Percentiles rank a stretch among this genome's conserved stretches.
These are phyloP conservation scores for Anisogramma anomala DNA, from an alignment of 2,329 filamentous ascomycete species.

Conservation along the genomic window DNA sequence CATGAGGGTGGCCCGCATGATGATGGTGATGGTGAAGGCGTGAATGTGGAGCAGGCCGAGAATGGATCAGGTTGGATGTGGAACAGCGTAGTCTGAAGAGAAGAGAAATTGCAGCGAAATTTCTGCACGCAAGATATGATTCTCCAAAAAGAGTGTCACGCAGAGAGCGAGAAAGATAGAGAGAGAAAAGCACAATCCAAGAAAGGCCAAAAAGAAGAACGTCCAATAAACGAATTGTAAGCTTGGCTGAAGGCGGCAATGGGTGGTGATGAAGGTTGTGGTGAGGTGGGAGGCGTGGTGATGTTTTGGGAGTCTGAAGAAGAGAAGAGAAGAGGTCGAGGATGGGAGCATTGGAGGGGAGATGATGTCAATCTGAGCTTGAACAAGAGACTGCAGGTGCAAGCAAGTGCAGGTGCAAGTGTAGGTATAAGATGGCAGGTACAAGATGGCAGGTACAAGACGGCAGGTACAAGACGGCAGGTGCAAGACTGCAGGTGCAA, in stretches of 20 bases:
- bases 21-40: too few relatives aligned
- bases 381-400: neutral
- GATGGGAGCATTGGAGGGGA: neutral
- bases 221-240: conserved; percentile 16
- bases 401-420: neutral
- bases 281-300: neutral
- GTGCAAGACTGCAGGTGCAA: too few relatives aligned
- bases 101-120: conserved; percentile 14
- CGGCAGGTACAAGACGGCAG: too few relatives aligned
- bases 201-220: conserved; percentile 14
- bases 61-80: too few relatives aligned
- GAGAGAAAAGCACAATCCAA: conserved; percentile 13
- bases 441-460: too few relatives aligned
- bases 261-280: conserved; percentile 4
- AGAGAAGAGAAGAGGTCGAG: neutral
- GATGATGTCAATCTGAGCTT: neutral
- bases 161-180: conserved; percentile 1
- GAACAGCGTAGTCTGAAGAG: neutral
- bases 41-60: neutral
- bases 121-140: conserved; percentile 13
- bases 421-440: too few relatives aligned
- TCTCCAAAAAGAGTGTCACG: conserved; percentile 14
- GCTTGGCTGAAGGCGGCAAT: conserved; percentile 8
- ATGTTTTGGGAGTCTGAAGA: conserved; percentile 4
- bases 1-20: conserved; percentile 5